Evolutionary conservation across 1,139 yeast genomes (phyloP).

Genomic region (Maudiozyma humilis): DNA sequence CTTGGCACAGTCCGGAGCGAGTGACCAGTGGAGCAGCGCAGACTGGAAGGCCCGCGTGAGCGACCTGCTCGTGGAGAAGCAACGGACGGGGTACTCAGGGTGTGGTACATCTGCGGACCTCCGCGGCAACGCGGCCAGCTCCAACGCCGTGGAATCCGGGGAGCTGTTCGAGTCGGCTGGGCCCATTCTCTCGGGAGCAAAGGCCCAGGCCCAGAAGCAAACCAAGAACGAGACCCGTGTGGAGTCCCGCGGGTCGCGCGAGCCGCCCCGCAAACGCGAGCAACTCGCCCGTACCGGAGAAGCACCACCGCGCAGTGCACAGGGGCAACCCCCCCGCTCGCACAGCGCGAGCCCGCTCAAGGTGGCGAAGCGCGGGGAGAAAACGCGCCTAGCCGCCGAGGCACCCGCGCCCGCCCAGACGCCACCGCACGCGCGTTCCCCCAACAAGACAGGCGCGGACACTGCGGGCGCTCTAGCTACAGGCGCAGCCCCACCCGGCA

Average conservation of each 20-base stretch:
- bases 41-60: conserved; percentile 67
- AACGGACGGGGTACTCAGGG: conserved; percentile 71
- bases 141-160: conserved; percentile 35
- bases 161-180: conserved; percentile 35
- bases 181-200: too few species aligned
- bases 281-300: too few species aligned
- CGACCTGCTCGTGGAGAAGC: conserved; percentile 52
- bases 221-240: too few species aligned
- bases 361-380: neutral
- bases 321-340: too few species aligned
- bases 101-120: conserved; percentile 66
- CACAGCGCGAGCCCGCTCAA: neutral
- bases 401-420: too few species aligned
- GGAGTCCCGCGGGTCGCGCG: too few species aligned
- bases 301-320: conserved; percentile 10
- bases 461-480: too few species aligned
- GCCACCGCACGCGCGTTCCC: too few species aligned
- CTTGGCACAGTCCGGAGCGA: conserved; percentile 34
- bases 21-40: conserved; percentile 52
- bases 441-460: too few species aligned
- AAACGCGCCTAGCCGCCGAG: too few species aligned
- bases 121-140: conserved; percentile 47
- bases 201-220: too few species aligned
- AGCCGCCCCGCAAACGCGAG: too few species aligned
- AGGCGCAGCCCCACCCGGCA: neutral